Evolutionary conservation across 2,329 filamentous ascomycete genomes (phyloP).

Genomic region (Trichoderma gracile): DNA sequence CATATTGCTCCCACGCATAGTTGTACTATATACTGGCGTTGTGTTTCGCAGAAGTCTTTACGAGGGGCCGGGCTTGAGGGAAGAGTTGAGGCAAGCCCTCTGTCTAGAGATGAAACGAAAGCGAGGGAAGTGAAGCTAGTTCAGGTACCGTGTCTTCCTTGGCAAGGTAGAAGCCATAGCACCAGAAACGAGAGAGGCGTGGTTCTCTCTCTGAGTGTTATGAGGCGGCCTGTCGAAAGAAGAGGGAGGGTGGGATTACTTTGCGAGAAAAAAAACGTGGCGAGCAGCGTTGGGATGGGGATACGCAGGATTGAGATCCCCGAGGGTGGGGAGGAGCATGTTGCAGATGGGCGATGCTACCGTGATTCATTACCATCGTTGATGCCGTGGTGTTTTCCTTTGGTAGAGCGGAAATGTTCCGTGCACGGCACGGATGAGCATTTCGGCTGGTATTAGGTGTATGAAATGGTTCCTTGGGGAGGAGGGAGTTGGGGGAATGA

Average conservation of each 20-base stretch:
- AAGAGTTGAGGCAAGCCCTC: too few species aligned
- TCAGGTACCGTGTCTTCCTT: conserved; percentile 15
- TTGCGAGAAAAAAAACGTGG: conserved; percentile 19
- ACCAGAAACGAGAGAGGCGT: neutral
- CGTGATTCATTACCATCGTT: neutral
- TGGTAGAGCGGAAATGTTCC: too few species aligned
- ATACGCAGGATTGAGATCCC: conserved; percentile 21
- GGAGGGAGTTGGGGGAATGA: too few species aligned
- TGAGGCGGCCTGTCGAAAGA: neutral
- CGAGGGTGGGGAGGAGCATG: neutral
- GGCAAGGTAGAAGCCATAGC: neutral
- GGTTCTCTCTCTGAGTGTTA: neutral
- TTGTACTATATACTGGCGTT: too few species aligned
- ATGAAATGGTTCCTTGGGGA: too few species aligned
- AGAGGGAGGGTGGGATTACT: conserved; percentile 19
- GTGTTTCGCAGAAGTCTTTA: too few species aligned
- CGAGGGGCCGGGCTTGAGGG: too few species aligned
- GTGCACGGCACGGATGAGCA: too few species aligned
- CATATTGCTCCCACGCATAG: too few species aligned
- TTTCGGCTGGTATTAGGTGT: too few species aligned
- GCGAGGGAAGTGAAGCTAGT: neutral
- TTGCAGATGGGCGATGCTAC: conserved; percentile 20
- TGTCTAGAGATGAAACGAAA: neutral
- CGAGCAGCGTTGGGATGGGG: conserved; percentile 9
- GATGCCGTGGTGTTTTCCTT: too few species aligned